Evolutionary conservation across 1,284 basidiomycete species (phyloP).

Genomic region (Papiliotrema laurentii): DNA sequence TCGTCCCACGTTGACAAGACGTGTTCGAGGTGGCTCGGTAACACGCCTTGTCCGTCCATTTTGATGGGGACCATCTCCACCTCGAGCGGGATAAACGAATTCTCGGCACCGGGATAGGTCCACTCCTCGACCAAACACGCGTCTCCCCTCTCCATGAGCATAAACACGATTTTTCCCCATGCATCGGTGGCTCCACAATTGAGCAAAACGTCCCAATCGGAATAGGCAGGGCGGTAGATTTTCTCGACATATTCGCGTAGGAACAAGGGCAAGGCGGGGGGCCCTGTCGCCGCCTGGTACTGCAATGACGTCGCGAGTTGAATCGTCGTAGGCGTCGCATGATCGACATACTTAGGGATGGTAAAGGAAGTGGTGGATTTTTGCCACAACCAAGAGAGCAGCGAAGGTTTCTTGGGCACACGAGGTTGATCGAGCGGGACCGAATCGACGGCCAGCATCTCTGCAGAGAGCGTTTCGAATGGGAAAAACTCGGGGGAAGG

Average conservation of each 20-base stretch:
- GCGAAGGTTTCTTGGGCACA: slow-evolving; percentile 30
- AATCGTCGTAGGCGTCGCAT: slow-evolving; percentile 49
- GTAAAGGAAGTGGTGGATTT: slow-evolving; percentile 53
- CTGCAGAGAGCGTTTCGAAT: slow-evolving; percentile 46
- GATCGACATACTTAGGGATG: slow-evolving; percentile 56
- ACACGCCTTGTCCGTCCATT: slow-evolving; percentile 70
- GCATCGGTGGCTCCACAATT: slow-evolving; percentile 75
- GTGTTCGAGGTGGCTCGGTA: slow-evolving; percentile 58
- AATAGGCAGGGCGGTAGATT: slow-evolving; percentile 65
- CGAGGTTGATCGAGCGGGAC: slow-evolving; percentile 56
- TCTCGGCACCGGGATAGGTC: slow-evolving; percentile 50
- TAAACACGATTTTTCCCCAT: slow-evolving; percentile 46
- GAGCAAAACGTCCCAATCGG: slow-evolving; percentile 61
- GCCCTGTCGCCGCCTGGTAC: slow-evolving; percentile 55
- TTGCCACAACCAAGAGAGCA: slow-evolving; percentile 58
- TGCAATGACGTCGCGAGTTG: slow-evolving; percentile 67
- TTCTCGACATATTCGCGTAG: slow-evolving; percentile 57
- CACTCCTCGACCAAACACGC: slow-evolving; percentile 61
- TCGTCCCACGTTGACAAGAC: slow-evolving; percentile 66
- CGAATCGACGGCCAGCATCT: slow-evolving; percentile 32
- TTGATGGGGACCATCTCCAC: slow-evolving; percentile 49
- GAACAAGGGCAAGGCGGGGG: slow-evolving; percentile 42
- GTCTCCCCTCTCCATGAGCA: slow-evolving; percentile 72
- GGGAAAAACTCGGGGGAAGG: slow-evolving; percentile 50
- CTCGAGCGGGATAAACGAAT: slow-evolving; percentile 39